Evolutionary conservation across 257 asterid species (phyloP).

Genomic region (Solanum stenotomum): DNA sequence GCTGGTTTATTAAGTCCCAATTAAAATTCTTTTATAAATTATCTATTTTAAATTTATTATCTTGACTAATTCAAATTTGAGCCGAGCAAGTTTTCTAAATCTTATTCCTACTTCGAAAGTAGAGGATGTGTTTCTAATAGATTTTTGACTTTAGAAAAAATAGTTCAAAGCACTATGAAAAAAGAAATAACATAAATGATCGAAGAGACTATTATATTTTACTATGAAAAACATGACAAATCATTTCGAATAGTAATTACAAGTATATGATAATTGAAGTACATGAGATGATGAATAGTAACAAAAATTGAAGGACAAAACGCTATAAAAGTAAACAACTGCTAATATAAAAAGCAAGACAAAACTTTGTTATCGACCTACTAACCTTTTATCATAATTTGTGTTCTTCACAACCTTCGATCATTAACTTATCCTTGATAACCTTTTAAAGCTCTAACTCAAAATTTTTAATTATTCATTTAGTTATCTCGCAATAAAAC

Average conservation of each 20-base stretch:
- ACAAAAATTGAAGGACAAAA: background rate
- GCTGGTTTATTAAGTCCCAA: slow-evolving; percentile 19
- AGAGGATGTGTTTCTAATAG: too few relatives aligned
- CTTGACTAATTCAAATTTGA: background rate
- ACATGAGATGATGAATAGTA: background rate
- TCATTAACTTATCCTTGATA: background rate
- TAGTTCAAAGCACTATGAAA: background rate
- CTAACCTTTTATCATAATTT: too few relatives aligned
- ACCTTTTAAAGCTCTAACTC: background rate
- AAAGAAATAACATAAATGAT: background rate
- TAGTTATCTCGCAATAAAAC: background rate
- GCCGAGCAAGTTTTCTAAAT: too few relatives aligned
- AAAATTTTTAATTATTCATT: background rate
- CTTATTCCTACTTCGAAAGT: too few relatives aligned
- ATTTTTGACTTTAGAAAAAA: background rate
- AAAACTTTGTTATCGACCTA: background rate
- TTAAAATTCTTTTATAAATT: background rate
- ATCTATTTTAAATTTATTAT: background rate
- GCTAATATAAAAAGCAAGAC: background rate
- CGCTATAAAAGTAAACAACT: background rate
- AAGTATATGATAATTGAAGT: background rate
- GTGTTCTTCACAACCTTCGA: too few relatives aligned
- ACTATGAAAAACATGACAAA: background rate
- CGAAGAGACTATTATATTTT: accelerated
- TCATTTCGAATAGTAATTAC: background rate